These are phyloP conservation scores for Periconia sp. DNA, from an alignment of 2,329 filamentous ascomycete genomes.

Conservation along the genomic window DNA sequence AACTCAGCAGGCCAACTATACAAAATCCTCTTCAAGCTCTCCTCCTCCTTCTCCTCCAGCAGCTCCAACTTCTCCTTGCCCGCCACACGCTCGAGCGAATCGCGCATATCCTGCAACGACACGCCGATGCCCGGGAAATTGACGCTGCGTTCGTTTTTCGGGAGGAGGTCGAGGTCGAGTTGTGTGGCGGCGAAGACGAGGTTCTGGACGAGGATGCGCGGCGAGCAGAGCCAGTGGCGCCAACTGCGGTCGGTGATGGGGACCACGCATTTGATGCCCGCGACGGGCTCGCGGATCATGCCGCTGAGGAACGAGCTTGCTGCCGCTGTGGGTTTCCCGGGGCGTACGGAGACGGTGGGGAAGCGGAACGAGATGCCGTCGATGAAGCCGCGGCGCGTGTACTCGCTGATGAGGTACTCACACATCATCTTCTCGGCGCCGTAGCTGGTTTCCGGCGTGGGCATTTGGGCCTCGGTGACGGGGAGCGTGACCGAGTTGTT, in stretches of 20 bases:
- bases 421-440: constrained; percentile 62
- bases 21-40: constrained; percentile 51
- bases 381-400: constrained; percentile 58
- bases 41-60: constrained; percentile 51
- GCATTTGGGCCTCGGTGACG: constrained; percentile 42
- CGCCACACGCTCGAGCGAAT: constrained; percentile 54
- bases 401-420: constrained; percentile 61
- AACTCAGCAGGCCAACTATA: constrained; percentile 56
- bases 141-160: constrained; percentile 48
- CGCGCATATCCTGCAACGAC: constrained; percentile 56
- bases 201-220: constrained; percentile 55
- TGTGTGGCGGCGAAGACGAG: constrained; percentile 48
- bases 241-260: constrained; percentile 50
- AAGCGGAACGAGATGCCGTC: constrained; percentile 59
- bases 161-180: constrained; percentile 48
- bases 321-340: constrained; percentile 58
- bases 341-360: constrained; percentile 60
- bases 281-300: constrained; percentile 63
- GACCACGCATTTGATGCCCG: constrained; percentile 51
- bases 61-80: constrained; percentile 52
- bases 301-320: constrained; percentile 62
- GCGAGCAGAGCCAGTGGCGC: constrained; percentile 58
- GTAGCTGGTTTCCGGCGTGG: constrained; percentile 62
- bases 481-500: constrained; percentile 51
- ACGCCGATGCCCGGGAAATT: constrained; percentile 41